phyloP scores from a whole-genome alignment of 2,329 filamentous ascomycete species.

The Microascus cirrosus region DNA sequence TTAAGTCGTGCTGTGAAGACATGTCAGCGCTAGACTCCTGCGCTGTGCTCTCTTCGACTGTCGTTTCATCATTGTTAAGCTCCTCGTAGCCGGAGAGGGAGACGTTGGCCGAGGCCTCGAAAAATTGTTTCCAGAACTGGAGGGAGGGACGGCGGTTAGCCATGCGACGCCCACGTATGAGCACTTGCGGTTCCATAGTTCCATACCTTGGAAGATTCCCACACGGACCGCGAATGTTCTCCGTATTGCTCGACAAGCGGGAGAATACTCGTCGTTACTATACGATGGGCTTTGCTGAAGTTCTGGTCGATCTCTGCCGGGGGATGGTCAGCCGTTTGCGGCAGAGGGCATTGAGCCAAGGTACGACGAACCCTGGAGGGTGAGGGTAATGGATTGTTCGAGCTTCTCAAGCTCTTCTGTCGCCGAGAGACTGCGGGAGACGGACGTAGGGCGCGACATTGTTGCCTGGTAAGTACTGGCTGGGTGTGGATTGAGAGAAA shows the following conservation, averaged over 20 bases:
- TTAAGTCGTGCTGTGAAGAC: slow-evolving; percentile 24
- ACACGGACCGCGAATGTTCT: slow-evolving; percentile 84
- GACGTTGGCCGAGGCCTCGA: slow-evolving; percentile 95
- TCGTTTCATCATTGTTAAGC: slow-evolving; percentile 48
- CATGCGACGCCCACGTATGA: neutral
- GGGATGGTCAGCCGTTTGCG: neutral
- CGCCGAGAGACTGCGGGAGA: slow-evolving; percentile 55
- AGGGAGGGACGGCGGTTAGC: slow-evolving; percentile 7
- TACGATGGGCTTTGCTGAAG: slow-evolving; percentile 91
- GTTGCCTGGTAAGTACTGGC: neutral
- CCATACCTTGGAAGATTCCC: slow-evolving; percentile 85
- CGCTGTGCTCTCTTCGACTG: slow-evolving; percentile 38
- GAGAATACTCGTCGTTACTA: slow-evolving; percentile 86
- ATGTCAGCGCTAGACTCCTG: slow-evolving; percentile 22
- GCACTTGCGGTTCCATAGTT: slow-evolving; percentile 19
- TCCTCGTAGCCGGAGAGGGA: slow-evolving; percentile 93
- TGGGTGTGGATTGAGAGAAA: neutral
- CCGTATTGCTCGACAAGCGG: slow-evolving; percentile 93
- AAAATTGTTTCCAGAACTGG: slow-evolving; percentile 99
- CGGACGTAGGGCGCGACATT: slow-evolving; percentile 38
- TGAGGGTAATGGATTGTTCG: slow-evolving; percentile 93
- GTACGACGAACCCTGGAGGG: slow-evolving; percentile 61
- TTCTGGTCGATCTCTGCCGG: slow-evolving; percentile 88
- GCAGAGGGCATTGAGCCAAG: neutral
- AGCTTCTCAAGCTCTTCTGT: slow-evolving; percentile 94